Percentiles rank a stretch among this genome's conserved stretches.
Evolutionary conservation across 805 yeast genomes (phyloP).

Genomic region (Candida yuanshanica): DNA sequence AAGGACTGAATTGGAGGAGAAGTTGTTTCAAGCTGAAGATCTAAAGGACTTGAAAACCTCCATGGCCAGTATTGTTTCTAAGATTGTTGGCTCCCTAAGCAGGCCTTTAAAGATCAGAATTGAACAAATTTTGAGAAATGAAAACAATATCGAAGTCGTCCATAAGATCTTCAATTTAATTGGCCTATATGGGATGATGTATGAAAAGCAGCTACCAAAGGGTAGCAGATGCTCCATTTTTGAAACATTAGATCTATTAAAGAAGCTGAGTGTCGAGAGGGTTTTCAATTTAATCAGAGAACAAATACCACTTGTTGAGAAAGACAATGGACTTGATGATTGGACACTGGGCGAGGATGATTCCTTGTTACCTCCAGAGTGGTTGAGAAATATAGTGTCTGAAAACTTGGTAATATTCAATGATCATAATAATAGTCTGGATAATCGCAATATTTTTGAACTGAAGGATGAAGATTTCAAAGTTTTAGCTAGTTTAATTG

Average conservation of each 20-base stretch:
- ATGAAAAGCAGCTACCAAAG: constrained; percentile 26
- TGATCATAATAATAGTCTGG: constrained; percentile 7
- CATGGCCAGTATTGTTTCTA: constrained; percentile 35
- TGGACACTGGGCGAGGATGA: constrained; percentile 32
- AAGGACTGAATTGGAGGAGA: constrained; percentile 28
- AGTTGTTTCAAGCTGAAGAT: constrained; percentile 16
- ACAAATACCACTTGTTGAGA: constrained; percentile 24
- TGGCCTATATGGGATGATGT: constrained; percentile 67
- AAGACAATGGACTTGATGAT: constrained; percentile 22
- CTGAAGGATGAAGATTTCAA: constrained; percentile 31
- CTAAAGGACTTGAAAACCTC: constrained; percentile 13
- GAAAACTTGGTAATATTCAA: constrained; percentile 49
- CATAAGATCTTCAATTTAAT: constrained; percentile 58
- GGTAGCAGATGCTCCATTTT: constrained; percentile 20
- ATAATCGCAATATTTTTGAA: constrained; percentile 30
- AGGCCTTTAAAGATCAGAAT: constrained; percentile 57
- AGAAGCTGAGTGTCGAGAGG: constrained; percentile 32
- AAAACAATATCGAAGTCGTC: constrained; percentile 48
- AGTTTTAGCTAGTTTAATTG: constrained; percentile 34
- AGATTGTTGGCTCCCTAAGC: constrained; percentile 47
- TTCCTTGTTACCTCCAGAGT: constrained; percentile 78
- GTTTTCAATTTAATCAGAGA: constrained; percentile 34
- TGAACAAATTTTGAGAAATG: constrained; percentile 65
- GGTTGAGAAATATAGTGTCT: constrained; percentile 63
- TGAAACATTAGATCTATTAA: constrained; percentile 26